Percentiles rank a stretch among this genome's conserved stretches.
Evolutionary conservation across 305 asterid species (phyloP).

Genomic region (Vinca major): DNA sequence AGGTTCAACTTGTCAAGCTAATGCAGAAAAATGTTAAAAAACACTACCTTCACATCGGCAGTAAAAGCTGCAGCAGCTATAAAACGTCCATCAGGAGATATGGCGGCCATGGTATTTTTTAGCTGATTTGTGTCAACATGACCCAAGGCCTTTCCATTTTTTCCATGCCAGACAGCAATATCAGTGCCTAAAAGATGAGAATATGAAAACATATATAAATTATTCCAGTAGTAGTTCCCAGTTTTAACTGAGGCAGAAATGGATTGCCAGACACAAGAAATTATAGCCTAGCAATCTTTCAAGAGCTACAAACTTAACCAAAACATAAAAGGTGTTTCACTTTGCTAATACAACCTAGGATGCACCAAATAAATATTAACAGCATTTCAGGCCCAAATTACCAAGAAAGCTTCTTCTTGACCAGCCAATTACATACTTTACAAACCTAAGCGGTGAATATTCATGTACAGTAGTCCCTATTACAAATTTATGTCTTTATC

Average conservation of each 20-base stretch:
- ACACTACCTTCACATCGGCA: slow-evolving; percentile 90
- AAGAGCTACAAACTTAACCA: not conserved
- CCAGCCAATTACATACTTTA: not conserved
- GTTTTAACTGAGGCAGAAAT: not conserved
- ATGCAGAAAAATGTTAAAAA: not conserved
- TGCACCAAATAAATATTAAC: not conserved
- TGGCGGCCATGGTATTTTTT: slow-evolving; percentile 89
- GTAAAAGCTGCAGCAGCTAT: slow-evolving; percentile 99
- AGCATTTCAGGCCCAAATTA: not conserved
- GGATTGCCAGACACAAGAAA: not conserved
- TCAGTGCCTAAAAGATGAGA: slow-evolving; percentile 67
- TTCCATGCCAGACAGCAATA: slow-evolving; percentile 84
- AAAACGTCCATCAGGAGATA: slow-evolving; percentile 96
- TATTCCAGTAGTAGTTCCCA: slow-evolving; percentile 9
- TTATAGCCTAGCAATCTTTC: not conserved
- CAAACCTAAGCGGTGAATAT: not conserved
- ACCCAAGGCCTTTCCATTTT: slow-evolving; percentile 76
- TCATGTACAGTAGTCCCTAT: not conserved
- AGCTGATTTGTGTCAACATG: slow-evolving; percentile 92
- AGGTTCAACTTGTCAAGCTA: not conserved
- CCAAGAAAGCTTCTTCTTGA: not conserved
- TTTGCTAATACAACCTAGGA: not conserved
- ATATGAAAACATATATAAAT: slow-evolving; percentile 11
- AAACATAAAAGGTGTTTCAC: not conserved
- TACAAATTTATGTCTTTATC: not conserved